A percentile compares a stretch with the other conserved stretches of the same genome.
These are phyloP conservation scores for Colletotrichum sp. DNA, from an alignment of 2,329 filamentous ascomycete species.

Conservation along the genomic window DNA sequence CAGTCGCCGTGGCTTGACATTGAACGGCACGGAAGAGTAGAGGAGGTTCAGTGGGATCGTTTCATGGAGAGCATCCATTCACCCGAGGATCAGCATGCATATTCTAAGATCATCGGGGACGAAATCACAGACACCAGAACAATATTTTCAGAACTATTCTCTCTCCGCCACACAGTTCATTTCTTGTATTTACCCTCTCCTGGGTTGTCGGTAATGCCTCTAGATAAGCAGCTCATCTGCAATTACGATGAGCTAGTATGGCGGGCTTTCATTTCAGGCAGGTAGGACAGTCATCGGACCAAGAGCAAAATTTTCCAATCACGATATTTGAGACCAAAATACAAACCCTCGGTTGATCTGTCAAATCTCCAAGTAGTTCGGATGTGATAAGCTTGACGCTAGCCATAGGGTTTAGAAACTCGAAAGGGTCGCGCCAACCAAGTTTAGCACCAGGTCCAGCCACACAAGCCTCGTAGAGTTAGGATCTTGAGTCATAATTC, in stretches of 20 bases:
- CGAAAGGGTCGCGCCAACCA: neutral
- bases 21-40: neutral
- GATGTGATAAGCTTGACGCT: neutral
- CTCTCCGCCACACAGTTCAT: too few relatives aligned
- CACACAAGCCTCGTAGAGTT: neutral
- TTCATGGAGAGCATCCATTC: neutral
- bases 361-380: neutral
- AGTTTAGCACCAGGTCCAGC: neutral
- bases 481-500: neutral
- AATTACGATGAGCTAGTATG: too few relatives aligned
- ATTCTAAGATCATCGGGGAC: neutral
- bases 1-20: neutral
- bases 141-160: neutral
- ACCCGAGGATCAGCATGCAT: too few relatives aligned
- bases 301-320: too few relatives aligned
- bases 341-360: neutral
- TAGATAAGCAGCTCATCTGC: too few relatives aligned
- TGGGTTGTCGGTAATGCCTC: too few relatives aligned
- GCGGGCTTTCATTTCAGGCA: too few relatives aligned
- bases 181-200: too few relatives aligned
- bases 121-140: neutral
- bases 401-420: neutral
- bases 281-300: too few relatives aligned
- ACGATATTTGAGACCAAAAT: too few relatives aligned
- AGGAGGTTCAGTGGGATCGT: fast-evolving